A percentile compares a stretch with the other conserved stretches of the same genome.
Evolutionary conservation across 2,329 filamentous ascomycete genomes (phyloP).

Genomic region (Bipolaris zeicola): DNA sequence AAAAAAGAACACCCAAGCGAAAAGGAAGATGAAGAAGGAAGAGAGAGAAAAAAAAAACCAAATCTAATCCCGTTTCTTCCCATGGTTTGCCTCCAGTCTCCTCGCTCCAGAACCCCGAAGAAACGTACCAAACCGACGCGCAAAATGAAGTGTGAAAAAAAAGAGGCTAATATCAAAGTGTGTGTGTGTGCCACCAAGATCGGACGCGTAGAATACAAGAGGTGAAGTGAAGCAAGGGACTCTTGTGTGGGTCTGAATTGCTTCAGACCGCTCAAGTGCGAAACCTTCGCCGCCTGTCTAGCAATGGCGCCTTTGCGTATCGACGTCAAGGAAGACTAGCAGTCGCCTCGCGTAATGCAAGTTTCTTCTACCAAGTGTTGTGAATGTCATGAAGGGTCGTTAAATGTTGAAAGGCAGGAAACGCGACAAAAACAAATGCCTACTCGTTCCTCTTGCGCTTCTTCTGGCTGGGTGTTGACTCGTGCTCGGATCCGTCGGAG

Average conservation of each 20-base stretch:
- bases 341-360: conserved; percentile 31
- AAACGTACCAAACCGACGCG: conserved; percentile 29
- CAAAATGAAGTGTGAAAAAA: conserved; percentile 23
- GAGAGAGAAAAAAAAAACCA: conserved; percentile 31
- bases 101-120: conserved; percentile 25
- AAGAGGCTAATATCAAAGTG: conserved; percentile 27
- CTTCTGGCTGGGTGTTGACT: conserved; percentile 55
- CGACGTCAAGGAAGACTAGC: conserved; percentile 40
- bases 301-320: conserved; percentile 39
- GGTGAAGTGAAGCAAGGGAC: conserved; percentile 31
- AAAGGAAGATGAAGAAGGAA: conserved; percentile 1
- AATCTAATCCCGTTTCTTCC: conserved; percentile 30
- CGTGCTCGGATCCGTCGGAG: conserved; percentile 47
- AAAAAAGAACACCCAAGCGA: conserved; percentile 9
- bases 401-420: conserved; percentile 34
- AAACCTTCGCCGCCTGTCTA: conserved; percentile 41
- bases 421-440: conserved; percentile 13
- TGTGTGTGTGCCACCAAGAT: conserved; percentile 20
- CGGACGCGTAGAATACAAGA: conserved; percentile 35
- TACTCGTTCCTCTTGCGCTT: conserved; percentile 74
- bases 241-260: conserved; percentile 28
- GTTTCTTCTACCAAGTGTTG: conserved; percentile 35
- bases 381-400: conserved; percentile 46
- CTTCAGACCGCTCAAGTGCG: conserved; percentile 26
- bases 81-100: conserved; percentile 15